phyloP scores from a whole-genome alignment of 495 filamentous ascomycete genomes.

The Podospora didyma region DNA sequence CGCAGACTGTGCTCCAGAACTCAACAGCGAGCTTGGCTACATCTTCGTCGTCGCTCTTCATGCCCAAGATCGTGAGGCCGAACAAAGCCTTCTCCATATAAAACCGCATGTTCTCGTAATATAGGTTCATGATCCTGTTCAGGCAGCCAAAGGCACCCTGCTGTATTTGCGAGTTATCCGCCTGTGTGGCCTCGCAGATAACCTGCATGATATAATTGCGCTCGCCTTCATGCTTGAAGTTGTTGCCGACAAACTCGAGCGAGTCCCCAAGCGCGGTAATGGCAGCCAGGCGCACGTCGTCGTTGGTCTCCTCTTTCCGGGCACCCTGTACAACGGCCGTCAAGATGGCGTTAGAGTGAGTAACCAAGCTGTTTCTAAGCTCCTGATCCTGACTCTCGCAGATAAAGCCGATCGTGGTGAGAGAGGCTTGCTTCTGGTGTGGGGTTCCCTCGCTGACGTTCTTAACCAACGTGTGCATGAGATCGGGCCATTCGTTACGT shows the following conservation, averaged over 20 bases:
- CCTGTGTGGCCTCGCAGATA: slow-evolving; percentile 96
- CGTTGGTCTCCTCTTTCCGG: slow-evolving; percentile 87
- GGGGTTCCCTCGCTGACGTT: slow-evolving; percentile 85
- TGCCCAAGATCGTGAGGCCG: slow-evolving; percentile 95
- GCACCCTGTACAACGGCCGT: slow-evolving; percentile 97
- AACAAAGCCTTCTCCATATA: slow-evolving; percentile 99
- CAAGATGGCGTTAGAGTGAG: slow-evolving; percentile 94
- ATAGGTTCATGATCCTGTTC: slow-evolving; percentile 95
- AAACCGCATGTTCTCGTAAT: slow-evolving; percentile 99
- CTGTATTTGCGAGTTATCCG: slow-evolving; percentile 81
- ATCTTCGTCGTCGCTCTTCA: slow-evolving; percentile 97
- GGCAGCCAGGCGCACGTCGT: slow-evolving; percentile 84
- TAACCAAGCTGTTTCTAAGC: slow-evolving; percentile 71
- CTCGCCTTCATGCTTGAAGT: slow-evolving; percentile 98
- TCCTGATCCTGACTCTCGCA: slow-evolving; percentile 92
- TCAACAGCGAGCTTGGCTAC: slow-evolving; percentile 97
- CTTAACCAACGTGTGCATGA: slow-evolving; percentile 82
- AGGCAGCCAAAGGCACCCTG: slow-evolving; percentile 93
- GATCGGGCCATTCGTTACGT: slow-evolving; percentile 88
- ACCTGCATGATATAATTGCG: slow-evolving; percentile 99
- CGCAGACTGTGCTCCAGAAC: slow-evolving; percentile 99
- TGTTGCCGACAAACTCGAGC: slow-evolving; percentile 94
- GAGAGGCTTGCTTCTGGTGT: slow-evolving; percentile 86
- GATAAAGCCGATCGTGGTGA: slow-evolving; percentile 94
- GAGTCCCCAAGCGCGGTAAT: slow-evolving; percentile 93